phyloP scores from a whole-genome alignment of 2,329 filamentous ascomycete species.

The Sordariomycetes sp. region DNA sequence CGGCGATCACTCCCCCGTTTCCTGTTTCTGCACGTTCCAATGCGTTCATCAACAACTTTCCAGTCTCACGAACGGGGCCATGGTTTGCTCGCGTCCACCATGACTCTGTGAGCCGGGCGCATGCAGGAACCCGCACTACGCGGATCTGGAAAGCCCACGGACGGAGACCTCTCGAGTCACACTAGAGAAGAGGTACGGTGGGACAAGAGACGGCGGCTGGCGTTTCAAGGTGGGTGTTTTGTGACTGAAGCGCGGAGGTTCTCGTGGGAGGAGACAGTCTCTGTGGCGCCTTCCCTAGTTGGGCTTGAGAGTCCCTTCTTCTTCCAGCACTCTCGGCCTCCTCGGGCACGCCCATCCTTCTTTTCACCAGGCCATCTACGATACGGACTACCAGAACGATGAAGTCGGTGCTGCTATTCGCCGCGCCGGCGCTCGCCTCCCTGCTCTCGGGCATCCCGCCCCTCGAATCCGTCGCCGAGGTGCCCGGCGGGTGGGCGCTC shows the following conservation, averaged over 20 bases:
- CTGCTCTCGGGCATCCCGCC: constrained; percentile 3
- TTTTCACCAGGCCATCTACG: too few species aligned
- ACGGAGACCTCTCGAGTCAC: background rate
- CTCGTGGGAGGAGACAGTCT: background rate
- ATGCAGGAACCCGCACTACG: background rate
- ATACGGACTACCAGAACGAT: background rate
- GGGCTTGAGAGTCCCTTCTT: background rate
- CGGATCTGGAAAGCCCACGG: background rate
- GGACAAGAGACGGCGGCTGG: background rate
- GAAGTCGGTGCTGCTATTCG: constrained; percentile 5
- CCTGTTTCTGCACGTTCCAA: background rate
- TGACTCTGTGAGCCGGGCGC: background rate
- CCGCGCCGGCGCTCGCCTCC: constrained; percentile 1
- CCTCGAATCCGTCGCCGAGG: constrained; percentile 6
- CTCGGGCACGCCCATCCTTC: too few species aligned
- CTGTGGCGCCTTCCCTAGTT: background rate
- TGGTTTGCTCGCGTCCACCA: background rate
- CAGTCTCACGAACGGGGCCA: background rate
- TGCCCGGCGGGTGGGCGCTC: constrained; percentile 7
- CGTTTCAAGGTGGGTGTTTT: background rate
- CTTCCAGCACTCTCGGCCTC: background rate
- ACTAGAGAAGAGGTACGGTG: background rate
- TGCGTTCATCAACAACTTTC: background rate
- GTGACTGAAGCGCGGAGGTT: background rate
- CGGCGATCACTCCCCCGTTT: background rate